phyloP scores from a whole-genome alignment of 371 early-diverging fungal species.

The Haplosporangium sp. region DNA sequence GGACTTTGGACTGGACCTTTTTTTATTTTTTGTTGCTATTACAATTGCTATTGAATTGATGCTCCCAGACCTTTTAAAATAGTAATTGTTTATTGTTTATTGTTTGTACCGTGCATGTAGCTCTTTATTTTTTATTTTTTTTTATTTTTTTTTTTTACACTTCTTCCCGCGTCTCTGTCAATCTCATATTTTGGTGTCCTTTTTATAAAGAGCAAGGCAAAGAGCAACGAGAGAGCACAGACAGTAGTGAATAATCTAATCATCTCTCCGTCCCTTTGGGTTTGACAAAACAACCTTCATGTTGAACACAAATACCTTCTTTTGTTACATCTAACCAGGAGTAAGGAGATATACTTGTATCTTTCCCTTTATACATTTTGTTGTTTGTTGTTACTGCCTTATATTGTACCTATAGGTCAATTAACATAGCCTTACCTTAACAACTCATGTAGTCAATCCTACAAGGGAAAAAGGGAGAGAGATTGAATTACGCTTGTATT shows the following conservation, averaged over 20 bases:
- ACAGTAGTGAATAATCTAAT: background rate
- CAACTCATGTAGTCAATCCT: no score
- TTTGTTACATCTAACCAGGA: background rate
- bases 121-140: background rate
- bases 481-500: no score
- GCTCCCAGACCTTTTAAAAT: background rate
- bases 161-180: background rate
- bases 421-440: no score
- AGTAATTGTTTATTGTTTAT: no score
- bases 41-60: no score
- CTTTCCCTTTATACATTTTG: background rate
- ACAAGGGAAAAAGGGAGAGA: no score
- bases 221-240: background rate
- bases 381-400: no score
- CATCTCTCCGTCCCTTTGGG: background rate
- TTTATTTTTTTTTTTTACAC: no score
- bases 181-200: background rate
- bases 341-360: background rate
- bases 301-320: background rate
- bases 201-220: background rate
- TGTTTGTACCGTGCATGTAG: no score
- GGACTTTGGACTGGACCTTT: background rate
- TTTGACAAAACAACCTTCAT: background rate
- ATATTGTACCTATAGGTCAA: no score
- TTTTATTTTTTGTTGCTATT: no score